These are phyloP conservation scores for Coemansia sp. DNA, from an alignment of 192 early-diverging fungal species.

Conservation along the genomic window DNA sequence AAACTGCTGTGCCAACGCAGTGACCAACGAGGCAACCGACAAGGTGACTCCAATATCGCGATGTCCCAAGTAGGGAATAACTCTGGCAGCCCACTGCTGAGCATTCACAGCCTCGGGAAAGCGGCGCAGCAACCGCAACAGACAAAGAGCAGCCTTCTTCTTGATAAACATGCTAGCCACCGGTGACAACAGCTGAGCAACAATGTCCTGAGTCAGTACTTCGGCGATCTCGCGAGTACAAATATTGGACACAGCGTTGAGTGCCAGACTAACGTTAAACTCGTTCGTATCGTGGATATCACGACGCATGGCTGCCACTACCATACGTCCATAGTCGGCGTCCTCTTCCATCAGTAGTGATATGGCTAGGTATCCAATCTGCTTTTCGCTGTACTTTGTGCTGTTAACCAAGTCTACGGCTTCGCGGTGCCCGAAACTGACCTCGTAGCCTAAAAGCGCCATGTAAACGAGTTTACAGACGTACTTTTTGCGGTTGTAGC, in stretches of 20 bases:
- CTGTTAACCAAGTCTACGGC: conserved; percentile 91
- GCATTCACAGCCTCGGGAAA: conserved; percentile 87
- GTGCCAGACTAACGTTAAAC: conserved; percentile 85
- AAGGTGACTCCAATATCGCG: conserved; percentile 88
- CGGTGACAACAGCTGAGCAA: conserved; percentile 80
- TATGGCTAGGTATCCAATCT: conserved; percentile 97
- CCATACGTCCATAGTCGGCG: conserved; percentile 78
- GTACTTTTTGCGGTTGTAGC: conserved; percentile 99
- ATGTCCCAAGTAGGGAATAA: conserved; percentile 86
- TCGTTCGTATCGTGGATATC: conserved; percentile 89
- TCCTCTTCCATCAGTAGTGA: conserved; percentile 91
- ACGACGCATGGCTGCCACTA: conserved; percentile 86
- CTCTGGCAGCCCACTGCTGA: conserved; percentile 82
- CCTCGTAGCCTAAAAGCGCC: conserved; percentile 98
- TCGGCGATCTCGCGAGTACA: conserved; percentile 92
- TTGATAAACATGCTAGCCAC: conserved; percentile 87
- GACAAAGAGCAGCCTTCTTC: conserved; percentile 96
- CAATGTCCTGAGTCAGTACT: conserved; percentile 78
- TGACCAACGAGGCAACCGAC: conserved; percentile 81
- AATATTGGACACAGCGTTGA: conserved; percentile 98
- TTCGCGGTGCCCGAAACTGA: conserved; percentile 98
- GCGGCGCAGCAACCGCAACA: conserved; percentile 87
- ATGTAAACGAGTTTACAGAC: conserved; percentile 99
- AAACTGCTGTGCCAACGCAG: conserved; percentile 89
- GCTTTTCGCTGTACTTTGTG: conserved; percentile 95